These are phyloP conservation scores for Torulaspora maleeae DNA, from an alignment of 805 yeast species.

Conservation along the genomic window DNA sequence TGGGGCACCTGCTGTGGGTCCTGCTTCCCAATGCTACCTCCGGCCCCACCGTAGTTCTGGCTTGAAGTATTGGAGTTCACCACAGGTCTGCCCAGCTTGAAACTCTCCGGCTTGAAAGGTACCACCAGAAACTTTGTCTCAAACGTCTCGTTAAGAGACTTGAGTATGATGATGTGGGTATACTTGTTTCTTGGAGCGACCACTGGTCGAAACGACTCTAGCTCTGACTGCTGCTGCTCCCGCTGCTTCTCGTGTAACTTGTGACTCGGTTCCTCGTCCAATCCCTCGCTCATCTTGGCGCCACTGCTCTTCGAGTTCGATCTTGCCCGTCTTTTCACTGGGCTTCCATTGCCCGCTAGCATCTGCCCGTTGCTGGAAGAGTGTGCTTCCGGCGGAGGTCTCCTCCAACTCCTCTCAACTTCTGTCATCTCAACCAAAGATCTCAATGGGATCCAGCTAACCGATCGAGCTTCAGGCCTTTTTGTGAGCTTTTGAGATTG, in stretches of 20 bases:
- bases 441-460: neutral
- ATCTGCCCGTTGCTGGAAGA: slow-evolving; percentile 8
- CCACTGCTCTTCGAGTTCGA: slow-evolving; percentile 32
- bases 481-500: slow-evolving; percentile 5
- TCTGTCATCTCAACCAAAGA: slow-evolving; percentile 12
- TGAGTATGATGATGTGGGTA: slow-evolving; percentile 61
- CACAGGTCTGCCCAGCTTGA: slow-evolving; percentile 87
- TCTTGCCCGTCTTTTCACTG: slow-evolving; percentile 22
- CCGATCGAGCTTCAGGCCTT: neutral
- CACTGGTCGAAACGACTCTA: slow-evolving; percentile 7
- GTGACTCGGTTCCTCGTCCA: slow-evolving; percentile 3
- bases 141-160: slow-evolving; percentile 77
- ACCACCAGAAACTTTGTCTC: slow-evolving; percentile 71
- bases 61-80: slow-evolving; percentile 28
- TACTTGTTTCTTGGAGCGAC: slow-evolving; percentile 29
- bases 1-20: slow-evolving; percentile 32
- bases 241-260: slow-evolving; percentile 7
- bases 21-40: slow-evolving; percentile 30
- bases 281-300: slow-evolving; percentile 10
- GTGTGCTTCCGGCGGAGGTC: slow-evolving; percentile 14
- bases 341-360: slow-evolving; percentile 4
- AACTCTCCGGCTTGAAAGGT: slow-evolving; percentile 75
- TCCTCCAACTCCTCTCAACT: slow-evolving; percentile 18
- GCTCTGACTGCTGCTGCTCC: slow-evolving; percentile 5
- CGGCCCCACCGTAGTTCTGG: slow-evolving; percentile 10